phyloP scores from a whole-genome alignment of 2,329 filamentous ascomycete species.

The Colletotrichum salicis region DNA sequence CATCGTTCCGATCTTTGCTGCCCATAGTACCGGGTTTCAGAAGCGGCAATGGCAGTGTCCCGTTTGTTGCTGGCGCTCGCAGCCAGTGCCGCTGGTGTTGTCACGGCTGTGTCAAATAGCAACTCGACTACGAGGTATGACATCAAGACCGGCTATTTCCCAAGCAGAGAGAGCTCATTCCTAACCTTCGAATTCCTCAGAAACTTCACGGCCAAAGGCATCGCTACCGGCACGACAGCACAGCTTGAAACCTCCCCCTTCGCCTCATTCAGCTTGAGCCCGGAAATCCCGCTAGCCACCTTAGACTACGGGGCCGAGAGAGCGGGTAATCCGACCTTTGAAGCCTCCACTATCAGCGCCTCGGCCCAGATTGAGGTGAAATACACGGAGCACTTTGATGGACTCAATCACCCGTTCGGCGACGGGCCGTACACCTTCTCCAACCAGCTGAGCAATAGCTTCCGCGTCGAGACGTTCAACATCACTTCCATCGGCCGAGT shows the following conservation, averaged over 20 bases:
- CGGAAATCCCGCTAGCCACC: slow-evolving; percentile 36
- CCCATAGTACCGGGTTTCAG: too few species aligned
- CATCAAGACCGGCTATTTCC: too few species aligned
- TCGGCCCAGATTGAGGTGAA: slow-evolving; percentile 48
- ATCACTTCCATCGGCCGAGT: slow-evolving; percentile 43
- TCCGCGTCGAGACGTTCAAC: slow-evolving; percentile 51
- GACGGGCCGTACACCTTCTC: slow-evolving; percentile 46
- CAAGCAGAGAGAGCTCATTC: neutral
- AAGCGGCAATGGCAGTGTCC: neutral
- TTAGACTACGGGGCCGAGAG: slow-evolving; percentile 47
- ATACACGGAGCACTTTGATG: slow-evolving; percentile 47
- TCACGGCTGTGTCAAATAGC: neutral
- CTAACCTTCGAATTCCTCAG: neutral
- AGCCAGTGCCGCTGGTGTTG: neutral
- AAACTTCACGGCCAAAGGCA: neutral
- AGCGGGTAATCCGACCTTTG: slow-evolving; percentile 47
- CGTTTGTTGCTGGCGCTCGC: neutral
- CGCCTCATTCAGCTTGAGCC: slow-evolving; percentile 8
- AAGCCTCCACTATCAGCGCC: slow-evolving; percentile 39
- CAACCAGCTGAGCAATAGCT: slow-evolving; percentile 45
- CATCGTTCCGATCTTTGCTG: neutral
- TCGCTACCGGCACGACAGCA: neutral
- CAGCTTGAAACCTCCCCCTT: slow-evolving; percentile 2
- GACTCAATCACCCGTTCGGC: slow-evolving; percentile 40
- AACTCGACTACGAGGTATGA: neutral